Evolutionary conservation across 495 filamentous ascomycete genomes (phyloP), one percentile per base, ranked within the genome.

Genomic region (Cryomyces antarcticus): DNA sequence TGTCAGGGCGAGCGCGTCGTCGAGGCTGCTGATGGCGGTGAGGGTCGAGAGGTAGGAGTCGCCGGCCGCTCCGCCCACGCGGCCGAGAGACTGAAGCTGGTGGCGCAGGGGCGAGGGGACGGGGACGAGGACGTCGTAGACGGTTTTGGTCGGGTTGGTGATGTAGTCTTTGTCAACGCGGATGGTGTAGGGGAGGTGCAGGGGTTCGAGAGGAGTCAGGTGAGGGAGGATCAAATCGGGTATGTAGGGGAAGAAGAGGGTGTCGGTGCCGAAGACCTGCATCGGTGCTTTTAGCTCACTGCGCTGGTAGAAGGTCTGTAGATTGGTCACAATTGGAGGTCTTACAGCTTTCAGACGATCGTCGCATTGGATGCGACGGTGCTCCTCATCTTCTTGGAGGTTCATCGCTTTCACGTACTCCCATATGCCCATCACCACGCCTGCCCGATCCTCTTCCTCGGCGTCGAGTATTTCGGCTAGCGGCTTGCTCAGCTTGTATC

Each of bases 381-480:
- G 84, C 55, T 99, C 89, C 24, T 94, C 87, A 43, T 93, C 83
- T 49, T 95, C 88, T 55, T 88, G 81, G 11, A 99, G 62, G 7
- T 75, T 77, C 69, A 81, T 82, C 17, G 80, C 70, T 46, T 80
- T 78, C 49, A 93, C 80, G 56, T 99, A 99, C 56, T 96, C 84
- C 84, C 85, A 96, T 28, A 99, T 71, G 28, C 80, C 86, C 65
- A 88, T 78, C 17, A 93, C 74, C 29, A 84, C 79, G 30, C 83
- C 84, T 31, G 82, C 76, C 9, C 83, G 72, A 11, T 87, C 87
- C 41, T 86, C 92, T 53, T 92, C 84, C 41, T 77, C 69, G 39
- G 80, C 77, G 52, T 96, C 92, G 17, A 96, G 64, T 7, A 99
- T 67, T 43, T 92, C 82, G 28, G 85, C 81, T 6, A 99, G 62